Base-by-base conservation (phyloP, 2,329 filamentous ascomycete genomes). In the Sodiomyces alkalinus region DNA sequence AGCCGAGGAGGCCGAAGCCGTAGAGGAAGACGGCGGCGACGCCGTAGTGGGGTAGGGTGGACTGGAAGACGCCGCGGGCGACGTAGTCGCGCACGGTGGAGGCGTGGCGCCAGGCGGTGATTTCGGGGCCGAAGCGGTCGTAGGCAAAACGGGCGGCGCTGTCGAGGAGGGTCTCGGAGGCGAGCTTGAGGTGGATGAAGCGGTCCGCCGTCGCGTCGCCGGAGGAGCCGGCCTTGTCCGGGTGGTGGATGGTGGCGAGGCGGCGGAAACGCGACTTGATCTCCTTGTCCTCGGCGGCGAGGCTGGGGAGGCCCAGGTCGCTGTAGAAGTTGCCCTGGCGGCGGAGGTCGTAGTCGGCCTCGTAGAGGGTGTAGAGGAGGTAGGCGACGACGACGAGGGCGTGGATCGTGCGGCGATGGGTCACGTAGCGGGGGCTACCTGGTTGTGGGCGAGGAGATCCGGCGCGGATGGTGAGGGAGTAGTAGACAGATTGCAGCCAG, bases 281-380 rank as follows among this genome's bases (percentile, higher is more conserved):
- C 9, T 77, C 74, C 41, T 70, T 70, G 29, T 92, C 83, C 8
- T 36, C 34, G 29, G 69, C 65, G 8, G 80, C 78, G 32, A 66
- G 52, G 20, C 76, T 62, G 9, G 75, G 60, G 1, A 94, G 68
- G 19, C 73, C 73, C 1, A 98, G 68, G 37, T 78, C 68, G 26
- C 69, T 61, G 57, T 94, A 96, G 58, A 80, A 93, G 51, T 82
- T 75, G 12, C 78, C 74, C 2, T 64, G 59, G 24, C 65, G 59
- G 37, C 72, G 77, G 17, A 93, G 64, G 37, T 82, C 74, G 58
- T 80, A 74, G 62, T 92, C 81, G 44, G 83, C 79, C 56, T 96
- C 87, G 58, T 86, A 90, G 43, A 96, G 73, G 26, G 85, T 93
- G 62, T 93, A 94, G 39, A 78, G 56, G 20, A 96, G 80, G 57